phyloP scores from a whole-genome alignment of 805 yeast species.

The Wickerhamomyces queroliae region DNA sequence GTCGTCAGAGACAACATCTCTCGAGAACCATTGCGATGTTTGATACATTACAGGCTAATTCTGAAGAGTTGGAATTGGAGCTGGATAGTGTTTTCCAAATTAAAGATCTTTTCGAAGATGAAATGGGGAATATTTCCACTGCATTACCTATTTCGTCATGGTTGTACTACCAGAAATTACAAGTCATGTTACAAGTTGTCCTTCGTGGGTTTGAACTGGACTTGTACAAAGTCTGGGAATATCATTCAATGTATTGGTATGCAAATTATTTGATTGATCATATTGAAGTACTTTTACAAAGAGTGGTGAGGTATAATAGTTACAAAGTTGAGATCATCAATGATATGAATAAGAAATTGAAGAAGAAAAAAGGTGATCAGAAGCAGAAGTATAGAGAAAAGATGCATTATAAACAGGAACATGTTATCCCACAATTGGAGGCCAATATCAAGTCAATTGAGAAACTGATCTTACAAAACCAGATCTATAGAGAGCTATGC shows the following conservation, averaged over 20 bases:
- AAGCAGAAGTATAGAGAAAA: constrained; percentile 33
- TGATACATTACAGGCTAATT: constrained; percentile 77
- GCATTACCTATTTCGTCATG: constrained; percentile 68
- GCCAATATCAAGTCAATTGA: constrained; percentile 19
- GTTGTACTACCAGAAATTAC: constrained; percentile 60
- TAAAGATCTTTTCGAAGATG: constrained; percentile 20
- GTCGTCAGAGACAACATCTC: constrained; percentile 77
- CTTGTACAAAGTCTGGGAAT: constrained; percentile 67
- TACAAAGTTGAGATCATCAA: constrained; percentile 28
- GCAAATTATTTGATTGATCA: constrained; percentile 47
- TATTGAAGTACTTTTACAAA: constrained; percentile 33
- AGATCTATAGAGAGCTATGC: constrained; percentile 23
- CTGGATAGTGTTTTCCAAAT: constrained; percentile 29
- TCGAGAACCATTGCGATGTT: constrained; percentile 50
- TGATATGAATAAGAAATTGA: constrained; percentile 31
- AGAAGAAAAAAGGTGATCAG: constrained; percentile 48
- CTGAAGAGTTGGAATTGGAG: constrained; percentile 58
- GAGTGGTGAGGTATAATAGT: constrained; percentile 26
- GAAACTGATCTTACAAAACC: constrained; percentile 19
- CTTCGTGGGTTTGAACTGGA: constrained; percentile 73
- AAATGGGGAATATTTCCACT: constrained; percentile 22
- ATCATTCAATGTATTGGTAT: constrained; percentile 64
- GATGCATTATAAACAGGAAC: constrained; percentile 26
- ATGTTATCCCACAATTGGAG: constrained; percentile 31
- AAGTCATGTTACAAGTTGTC: constrained; percentile 66